Conservation (phyloP, 2,329 filamentous ascomycete genomes). For the Alternaria hordeiaustralica region DNA sequence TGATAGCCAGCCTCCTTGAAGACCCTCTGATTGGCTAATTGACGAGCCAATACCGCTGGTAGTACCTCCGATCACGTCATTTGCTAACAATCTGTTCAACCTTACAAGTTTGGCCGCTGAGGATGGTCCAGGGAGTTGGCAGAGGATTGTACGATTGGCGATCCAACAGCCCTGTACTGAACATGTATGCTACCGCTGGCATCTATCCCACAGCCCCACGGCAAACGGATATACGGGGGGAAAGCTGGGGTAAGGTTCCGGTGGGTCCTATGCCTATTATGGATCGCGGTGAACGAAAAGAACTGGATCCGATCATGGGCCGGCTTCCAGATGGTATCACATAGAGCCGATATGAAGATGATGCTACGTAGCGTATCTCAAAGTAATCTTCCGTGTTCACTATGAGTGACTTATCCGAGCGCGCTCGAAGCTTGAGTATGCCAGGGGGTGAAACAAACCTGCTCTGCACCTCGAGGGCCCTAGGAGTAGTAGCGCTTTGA, state of each 20-base stretch:
- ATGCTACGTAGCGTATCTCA: background rate
- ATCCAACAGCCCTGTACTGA: constrained; percentile 4
- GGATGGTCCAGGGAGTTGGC: background rate
- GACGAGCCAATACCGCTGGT: background rate
- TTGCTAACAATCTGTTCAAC: background rate
- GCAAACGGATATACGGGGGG: background rate
- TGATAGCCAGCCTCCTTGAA: background rate
- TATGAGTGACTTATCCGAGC: background rate
- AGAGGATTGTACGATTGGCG: background rate
- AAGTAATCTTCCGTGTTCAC: background rate
- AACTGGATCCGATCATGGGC: background rate
- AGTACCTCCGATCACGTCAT: background rate
- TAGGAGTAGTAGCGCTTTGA: background rate
- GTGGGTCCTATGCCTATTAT: constrained; percentile 5
- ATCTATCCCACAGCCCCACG: constrained; percentile 1
- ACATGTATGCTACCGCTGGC: constrained; percentile 4
- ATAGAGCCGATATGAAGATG: background rate
- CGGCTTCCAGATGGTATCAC: background rate
- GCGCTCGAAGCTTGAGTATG: background rate
- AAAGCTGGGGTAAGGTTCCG: constrained; percentile 9
- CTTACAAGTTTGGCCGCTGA: background rate
- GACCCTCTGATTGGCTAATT: background rate
- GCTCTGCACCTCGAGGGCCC: background rate
- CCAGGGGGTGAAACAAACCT: background rate
- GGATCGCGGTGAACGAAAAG: background rate